Percentiles rank a stretch among this genome's conserved stretches.
These are phyloP conservation scores for Naegleria fowleri DNA, from an alignment of 208 protist genomes.

Conservation along the genomic window DNA sequence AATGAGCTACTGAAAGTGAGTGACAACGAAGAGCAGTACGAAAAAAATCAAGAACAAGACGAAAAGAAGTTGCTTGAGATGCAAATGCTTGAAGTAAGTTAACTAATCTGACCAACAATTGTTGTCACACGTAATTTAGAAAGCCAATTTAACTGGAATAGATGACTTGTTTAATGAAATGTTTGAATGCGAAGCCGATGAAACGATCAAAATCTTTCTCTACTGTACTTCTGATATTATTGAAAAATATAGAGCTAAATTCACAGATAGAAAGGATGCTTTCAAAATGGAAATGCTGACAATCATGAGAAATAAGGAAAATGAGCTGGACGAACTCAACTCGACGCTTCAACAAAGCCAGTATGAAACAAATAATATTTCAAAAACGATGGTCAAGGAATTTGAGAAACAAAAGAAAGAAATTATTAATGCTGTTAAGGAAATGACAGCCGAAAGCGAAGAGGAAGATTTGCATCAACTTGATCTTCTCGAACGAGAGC, in stretches of 20 bases:
- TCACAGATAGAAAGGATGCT: background rate
- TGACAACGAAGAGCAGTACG: background rate
- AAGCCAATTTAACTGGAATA: background rate
- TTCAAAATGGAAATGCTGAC: background rate
- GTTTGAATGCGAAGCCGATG: background rate
- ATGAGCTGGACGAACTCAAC: background rate
- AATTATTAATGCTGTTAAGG: background rate
- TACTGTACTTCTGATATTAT: background rate
- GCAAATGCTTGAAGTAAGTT: background rate
- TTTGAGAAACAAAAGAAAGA: constrained; percentile 22
- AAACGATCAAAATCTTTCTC: background rate
- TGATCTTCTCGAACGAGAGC: background rate
- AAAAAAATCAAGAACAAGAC: background rate
- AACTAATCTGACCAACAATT: no score
- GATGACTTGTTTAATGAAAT: background rate
- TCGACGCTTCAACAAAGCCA: background rate
- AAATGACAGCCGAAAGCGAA: background rate
- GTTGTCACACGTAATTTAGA: no score
- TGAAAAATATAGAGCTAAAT: constrained; percentile 5
- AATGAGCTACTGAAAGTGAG: background rate
- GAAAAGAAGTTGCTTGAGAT: constrained; percentile 3
- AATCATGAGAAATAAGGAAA: background rate
- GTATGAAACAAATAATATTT: background rate
- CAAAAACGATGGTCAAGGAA: background rate
- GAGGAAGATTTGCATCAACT: background rate